phyloP scores from a whole-genome alignment of 805 yeast species.

The Saturnispora mendoncae region DNA sequence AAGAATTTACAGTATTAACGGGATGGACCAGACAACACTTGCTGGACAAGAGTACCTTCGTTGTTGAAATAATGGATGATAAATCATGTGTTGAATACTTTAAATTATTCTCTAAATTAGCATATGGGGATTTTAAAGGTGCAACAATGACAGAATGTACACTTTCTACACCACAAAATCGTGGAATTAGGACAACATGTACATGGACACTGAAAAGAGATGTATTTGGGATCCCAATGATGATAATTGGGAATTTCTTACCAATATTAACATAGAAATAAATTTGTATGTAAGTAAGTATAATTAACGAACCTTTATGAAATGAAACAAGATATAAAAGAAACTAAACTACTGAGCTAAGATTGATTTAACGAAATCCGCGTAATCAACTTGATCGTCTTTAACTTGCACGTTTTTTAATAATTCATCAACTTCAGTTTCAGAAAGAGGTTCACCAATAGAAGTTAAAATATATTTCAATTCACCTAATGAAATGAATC shows the following conservation, averaged over 20 bases:
- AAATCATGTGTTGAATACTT: slow-evolving; percentile 80
- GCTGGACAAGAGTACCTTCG: slow-evolving; percentile 58
- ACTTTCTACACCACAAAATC: slow-evolving; percentile 48
- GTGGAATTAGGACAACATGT: slow-evolving; percentile 62
- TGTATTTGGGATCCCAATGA: slow-evolving; percentile 94
- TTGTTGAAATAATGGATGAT: slow-evolving; percentile 82
- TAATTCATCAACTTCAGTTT: slow-evolving; percentile 89
- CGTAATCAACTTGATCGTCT: slow-evolving; percentile 91
- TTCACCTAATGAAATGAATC: slow-evolving; percentile 96
- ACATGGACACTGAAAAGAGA: slow-evolving; percentile 92
- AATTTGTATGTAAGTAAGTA: neutral
- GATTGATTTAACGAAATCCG: slow-evolving; percentile 87
- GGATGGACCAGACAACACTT: slow-evolving; percentile 80
- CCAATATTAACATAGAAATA: slow-evolving; percentile 48
- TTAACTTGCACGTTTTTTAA: slow-evolving; percentile 92
- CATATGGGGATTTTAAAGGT: slow-evolving; percentile 86
- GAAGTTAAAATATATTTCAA: slow-evolving; percentile 90
- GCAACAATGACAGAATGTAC: slow-evolving; percentile 85
- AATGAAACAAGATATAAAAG: neutral
- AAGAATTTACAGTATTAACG: slow-evolving; percentile 81
- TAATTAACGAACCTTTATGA: neutral
- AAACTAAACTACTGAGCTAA: slow-evolving; percentile 60
- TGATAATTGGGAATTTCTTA: slow-evolving; percentile 88
- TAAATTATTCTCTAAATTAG: slow-evolving; percentile 71
- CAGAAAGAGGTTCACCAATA: slow-evolving; percentile 87